phyloP scores from a whole-genome alignment of 2,329 filamentous ascomycete genomes.

The Cadophora sp. region DNA sequence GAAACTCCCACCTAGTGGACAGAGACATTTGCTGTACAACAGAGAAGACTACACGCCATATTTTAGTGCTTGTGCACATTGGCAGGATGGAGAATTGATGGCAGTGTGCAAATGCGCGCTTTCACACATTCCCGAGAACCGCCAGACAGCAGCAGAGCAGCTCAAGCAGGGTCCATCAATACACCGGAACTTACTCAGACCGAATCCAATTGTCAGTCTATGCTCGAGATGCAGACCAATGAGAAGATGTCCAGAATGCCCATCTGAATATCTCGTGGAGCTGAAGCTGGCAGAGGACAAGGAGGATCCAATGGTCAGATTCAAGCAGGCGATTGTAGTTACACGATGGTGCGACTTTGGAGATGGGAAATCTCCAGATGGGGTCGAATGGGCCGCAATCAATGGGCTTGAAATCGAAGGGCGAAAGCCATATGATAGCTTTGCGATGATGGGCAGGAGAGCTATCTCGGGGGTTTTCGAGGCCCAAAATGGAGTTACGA shows the following conservation, averaged over 20 bases:
- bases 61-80: slow-evolving; percentile 68
- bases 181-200: slow-evolving; percentile 33
- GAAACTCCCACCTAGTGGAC: slow-evolving; percentile 56
- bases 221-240: slow-evolving; percentile 64
- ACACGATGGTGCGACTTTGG: slow-evolving; percentile 69
- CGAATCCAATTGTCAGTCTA: slow-evolving; percentile 55
- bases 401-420: slow-evolving; percentile 49
- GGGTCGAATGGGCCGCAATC: slow-evolving; percentile 62
- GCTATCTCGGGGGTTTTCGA: slow-evolving; percentile 67
- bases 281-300: slow-evolving; percentile 64
- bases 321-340: slow-evolving; percentile 66
- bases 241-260: slow-evolving; percentile 66
- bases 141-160: slow-evolving; percentile 47
- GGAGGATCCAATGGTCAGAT: slow-evolving; percentile 51
- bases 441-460: slow-evolving; percentile 57
- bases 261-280: slow-evolving; percentile 67
- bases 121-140: slow-evolving; percentile 58
- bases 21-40: slow-evolving; percentile 63
- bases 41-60: slow-evolving; percentile 67
- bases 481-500: slow-evolving; percentile 56
- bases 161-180: slow-evolving; percentile 41
- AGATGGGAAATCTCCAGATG: slow-evolving; percentile 56
- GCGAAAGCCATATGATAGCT: slow-evolving; percentile 56
- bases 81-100: slow-evolving; percentile 66
- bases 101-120: slow-evolving; percentile 66